Evolutionary conservation across 208 protist genomes (phyloP), one percentile per base, ranked within the genome.

Genomic region (Plasmodiophora brassicae): DNA sequence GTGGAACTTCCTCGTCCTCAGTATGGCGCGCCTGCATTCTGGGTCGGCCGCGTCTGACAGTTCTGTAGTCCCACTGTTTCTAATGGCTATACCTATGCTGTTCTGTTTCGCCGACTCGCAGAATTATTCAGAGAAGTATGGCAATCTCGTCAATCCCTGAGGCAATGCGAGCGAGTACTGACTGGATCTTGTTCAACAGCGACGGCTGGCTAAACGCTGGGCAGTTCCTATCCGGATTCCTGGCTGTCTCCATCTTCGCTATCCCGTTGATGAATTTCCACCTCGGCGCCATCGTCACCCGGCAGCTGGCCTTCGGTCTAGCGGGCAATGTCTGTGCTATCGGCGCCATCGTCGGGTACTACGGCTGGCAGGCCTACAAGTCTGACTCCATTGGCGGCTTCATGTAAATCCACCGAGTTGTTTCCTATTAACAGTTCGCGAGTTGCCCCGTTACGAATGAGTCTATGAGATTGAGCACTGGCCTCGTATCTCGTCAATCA

Each of bases 1-100:
- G 65, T 78, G 65, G 65, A 78, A 78, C 41, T 78, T 78, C n/a
- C n/a, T 78, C 5, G 65, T 32, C 41, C 41, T 78, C 10, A 78
- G 65, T 78, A 32, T 44, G 65, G 32, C 41, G n/a, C n/a, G n/a
- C n/a, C n/a, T n/a, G n/a, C n/a, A n/a, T 78, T 78, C 41, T 32
- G 65, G 10, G 14, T 38, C 65, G 5, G 14, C n/a, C n/a, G 65
- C 5, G n/a, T 32, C 41, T 36, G 32, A 36, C 65, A 44, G 14
- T 78, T 38, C 10, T 32, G 41, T 32, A 78, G 65, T 78, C 41
- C 65, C 65, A 5, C n/a, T 78, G n/a, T 38, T 78, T 5, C 5
- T 78, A 32, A 5, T 78, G 65, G 65, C 65, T 8, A 78, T 78
- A n/a, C 65, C 65, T 5, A 44, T 78, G 10, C 65, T 78, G 5